These are phyloP conservation scores for Kurtzmaniella natalensis DNA, from an alignment of 1,139 yeast species.

Conservation along the genomic window DNA sequence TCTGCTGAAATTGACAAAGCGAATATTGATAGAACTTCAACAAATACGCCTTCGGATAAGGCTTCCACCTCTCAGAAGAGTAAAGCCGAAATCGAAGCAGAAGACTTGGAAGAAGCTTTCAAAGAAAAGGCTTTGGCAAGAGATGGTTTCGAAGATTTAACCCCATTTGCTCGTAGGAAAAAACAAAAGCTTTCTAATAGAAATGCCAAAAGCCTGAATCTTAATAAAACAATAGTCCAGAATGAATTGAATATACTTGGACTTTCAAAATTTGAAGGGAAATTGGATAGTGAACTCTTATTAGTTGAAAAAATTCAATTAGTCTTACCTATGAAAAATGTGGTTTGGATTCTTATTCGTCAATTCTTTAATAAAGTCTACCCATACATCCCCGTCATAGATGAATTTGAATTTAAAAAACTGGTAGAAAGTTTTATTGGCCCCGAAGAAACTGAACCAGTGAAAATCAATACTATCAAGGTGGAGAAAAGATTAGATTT, in stretches of 20 bases:
- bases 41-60: not conserved
- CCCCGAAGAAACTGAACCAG: slow-evolving; percentile 7
- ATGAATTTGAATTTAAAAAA: slow-evolving; percentile 22
- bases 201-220: slow-evolving; percentile 6
- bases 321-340: slow-evolving; percentile 33
- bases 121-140: slow-evolving; percentile 23
- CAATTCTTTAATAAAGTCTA: slow-evolving; percentile 36
- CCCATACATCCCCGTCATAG: slow-evolving; percentile 41
- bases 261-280: slow-evolving; percentile 17
- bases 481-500: slow-evolving; percentile 41
- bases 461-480: slow-evolving; percentile 14
- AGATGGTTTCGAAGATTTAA: slow-evolving; percentile 26
- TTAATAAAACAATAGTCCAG: slow-evolving; percentile 9
- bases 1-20: not conserved
- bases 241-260: slow-evolving; percentile 18
- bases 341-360: slow-evolving; percentile 37
- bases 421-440: slow-evolving; percentile 11
- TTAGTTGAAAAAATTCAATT: slow-evolving; percentile 21
- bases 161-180: slow-evolving; percentile 17
- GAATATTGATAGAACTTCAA: not conserved
- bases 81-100: slow-evolving; percentile 2
- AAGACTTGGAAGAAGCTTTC: slow-evolving; percentile 16
- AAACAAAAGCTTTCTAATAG: slow-evolving; percentile 2
- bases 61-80: not conserved
- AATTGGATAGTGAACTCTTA: slow-evolving; percentile 16